A percentile compares a stretch with the other conserved stretches of the same genome.
Evolutionary conservation across 768 basidiomycete genomes (phyloP).

Genomic region (Phanerochaete carnosa): DNA sequence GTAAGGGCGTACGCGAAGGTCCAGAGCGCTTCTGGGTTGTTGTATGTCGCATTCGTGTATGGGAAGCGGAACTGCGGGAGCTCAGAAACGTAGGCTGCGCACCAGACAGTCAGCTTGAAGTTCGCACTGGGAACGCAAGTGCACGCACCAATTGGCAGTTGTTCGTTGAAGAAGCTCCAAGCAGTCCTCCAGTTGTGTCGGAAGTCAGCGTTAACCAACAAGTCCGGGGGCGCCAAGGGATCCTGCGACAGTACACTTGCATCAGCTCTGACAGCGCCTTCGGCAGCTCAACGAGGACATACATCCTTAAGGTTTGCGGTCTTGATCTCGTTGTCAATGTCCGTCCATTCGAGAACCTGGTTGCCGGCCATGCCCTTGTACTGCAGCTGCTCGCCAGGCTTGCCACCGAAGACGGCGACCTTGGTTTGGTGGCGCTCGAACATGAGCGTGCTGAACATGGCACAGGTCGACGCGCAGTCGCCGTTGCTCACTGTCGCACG

Average conservation of each 20-base stretch:
- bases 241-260: conserved; percentile 21
- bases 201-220: conserved; percentile 40
- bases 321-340: conserved; percentile 60
- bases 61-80: conserved; percentile 45
- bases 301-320: conserved; percentile 37
- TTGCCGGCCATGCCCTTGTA: conserved; percentile 62
- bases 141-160: conserved; percentile 26
- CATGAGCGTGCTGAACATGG: conserved; percentile 63
- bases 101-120: neutral
- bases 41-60: conserved; percentile 61
- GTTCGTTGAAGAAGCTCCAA: conserved; percentile 31
- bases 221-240: conserved; percentile 34
- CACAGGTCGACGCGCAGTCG: conserved; percentile 58
- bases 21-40: conserved; percentile 61
- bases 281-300: conserved; percentile 6
- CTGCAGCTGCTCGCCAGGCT: conserved; percentile 46
- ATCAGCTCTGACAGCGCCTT: neutral
- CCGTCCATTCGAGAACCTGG: conserved; percentile 59
- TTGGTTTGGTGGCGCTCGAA: conserved; percentile 50
- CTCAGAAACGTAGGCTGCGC: conserved; percentile 29
- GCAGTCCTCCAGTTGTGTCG: conserved; percentile 38
- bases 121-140: neutral
- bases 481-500: conserved; percentile 21
- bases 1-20: conserved; percentile 41
- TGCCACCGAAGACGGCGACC: conserved; percentile 56